Evolutionary conservation across 257 asterid species (phyloP), one percentile per base, ranked within the genome.

Genomic region (Thymus quinquecostatus): DNA sequence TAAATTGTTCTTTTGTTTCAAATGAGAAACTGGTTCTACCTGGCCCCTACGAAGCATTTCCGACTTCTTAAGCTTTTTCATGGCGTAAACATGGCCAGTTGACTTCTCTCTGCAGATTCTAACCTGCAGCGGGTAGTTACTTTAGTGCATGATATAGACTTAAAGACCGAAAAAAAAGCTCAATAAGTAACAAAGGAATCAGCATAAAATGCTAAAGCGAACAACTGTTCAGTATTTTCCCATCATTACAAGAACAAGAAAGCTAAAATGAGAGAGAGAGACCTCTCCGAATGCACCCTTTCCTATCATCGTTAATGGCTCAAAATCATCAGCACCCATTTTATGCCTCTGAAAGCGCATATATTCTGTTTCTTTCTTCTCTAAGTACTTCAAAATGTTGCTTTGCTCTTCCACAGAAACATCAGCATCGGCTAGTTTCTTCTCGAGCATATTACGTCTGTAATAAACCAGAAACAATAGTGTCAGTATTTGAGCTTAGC

Each of bases 11-110:
- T 61, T 47, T 64, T 75, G 12, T 53, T 56, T 48, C 72, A 55
- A 62, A 64, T 40, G 27, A 64, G 34, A 59, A n/a, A 79, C 69
- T 32, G 21, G 28, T 53, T 55, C 59, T 74, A 94, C 98, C 98
- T 94, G 98, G 71, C 98, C 98, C 81, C 98, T 82, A 45, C 98
- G 97, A 66, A 94, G 96, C 98, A 94, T 94, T 84, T 94, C 98
- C 4, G 98, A 91, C 77, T 93, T 93, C 88, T 91, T 93, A 62
- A 93, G 97, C 82, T 93, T 93, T 80, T 93, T 93, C 98, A 93
- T 93, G 79, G 98, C 98, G 44, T 87, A 93, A 44, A 93, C 97
- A 82, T 93, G 90, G 68, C 91, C 72, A 58, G 96, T 91, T 64
- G 96, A 78, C 85, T 91, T 94, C 86, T 94, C 98, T 75, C 89